These are phyloP conservation scores for Boletus rufocinnamomeus DNA, from an alignment of 768 basidiomycete species.

Conservation along the genomic window DNA sequence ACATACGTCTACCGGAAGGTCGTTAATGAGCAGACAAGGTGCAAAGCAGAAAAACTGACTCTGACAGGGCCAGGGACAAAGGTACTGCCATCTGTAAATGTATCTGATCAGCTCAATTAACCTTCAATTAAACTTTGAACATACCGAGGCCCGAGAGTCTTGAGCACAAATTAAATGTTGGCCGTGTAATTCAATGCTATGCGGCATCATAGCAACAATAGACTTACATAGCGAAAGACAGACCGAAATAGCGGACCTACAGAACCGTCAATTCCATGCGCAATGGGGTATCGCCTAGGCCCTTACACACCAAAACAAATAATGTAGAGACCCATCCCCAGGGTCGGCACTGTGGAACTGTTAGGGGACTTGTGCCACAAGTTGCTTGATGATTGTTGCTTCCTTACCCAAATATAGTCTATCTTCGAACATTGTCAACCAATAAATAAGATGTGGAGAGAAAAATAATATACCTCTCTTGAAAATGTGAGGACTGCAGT, in stretches of 20 bases:
- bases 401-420: too few relatives aligned
- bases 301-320: background rate
- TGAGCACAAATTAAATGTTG: background rate
- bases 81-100: background rate
- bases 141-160: background rate
- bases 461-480: too few relatives aligned
- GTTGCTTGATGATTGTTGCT: too few relatives aligned
- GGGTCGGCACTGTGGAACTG: too few relatives aligned
- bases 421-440: too few relatives aligned
- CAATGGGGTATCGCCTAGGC: background rate
- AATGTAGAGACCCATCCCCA: background rate
- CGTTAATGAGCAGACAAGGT: background rate
- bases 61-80: background rate
- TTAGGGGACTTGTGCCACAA: too few relatives aligned
- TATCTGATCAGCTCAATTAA: background rate
- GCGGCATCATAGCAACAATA: background rate
- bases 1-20: background rate
- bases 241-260: background rate
- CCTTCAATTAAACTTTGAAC: background rate
- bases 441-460: too few relatives aligned
- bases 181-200: background rate
- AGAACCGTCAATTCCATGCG: too few relatives aligned
- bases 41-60: background rate
- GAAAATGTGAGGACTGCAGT: too few relatives aligned
- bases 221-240: background rate